Conservation (phyloP, 768 basidiomycete genomes). For the Polyporus arcularius region DNA sequence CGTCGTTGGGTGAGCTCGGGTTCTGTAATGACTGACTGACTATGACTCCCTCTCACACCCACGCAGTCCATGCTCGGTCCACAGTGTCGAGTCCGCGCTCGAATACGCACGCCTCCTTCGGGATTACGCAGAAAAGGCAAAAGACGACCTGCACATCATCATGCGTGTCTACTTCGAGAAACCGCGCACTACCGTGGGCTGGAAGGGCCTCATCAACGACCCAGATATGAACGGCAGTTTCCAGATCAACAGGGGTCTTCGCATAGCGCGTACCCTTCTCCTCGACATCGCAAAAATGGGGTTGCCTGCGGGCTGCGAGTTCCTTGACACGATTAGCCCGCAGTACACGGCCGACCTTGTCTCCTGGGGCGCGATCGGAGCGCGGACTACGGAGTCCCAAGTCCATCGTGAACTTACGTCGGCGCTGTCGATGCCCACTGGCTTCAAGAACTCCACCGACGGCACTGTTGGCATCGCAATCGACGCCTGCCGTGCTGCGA, state of each 20-base stretch:
- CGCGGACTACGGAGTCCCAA: constrained; percentile 89
- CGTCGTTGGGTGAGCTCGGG: constrained; percentile 71
- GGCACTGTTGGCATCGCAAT: constrained; percentile 90
- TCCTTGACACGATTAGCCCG: constrained; percentile 75
- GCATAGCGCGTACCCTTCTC: constrained; percentile 82
- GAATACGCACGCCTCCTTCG: constrained; percentile 84
- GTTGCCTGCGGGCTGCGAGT: constrained; percentile 95
- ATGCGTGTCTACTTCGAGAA: constrained; percentile 99
- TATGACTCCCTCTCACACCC: constrained; percentile 1
- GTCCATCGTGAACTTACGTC: constrained; percentile 89
- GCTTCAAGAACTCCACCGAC: constrained; percentile 99
- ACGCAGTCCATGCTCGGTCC: constrained; percentile 88
- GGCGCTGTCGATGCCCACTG: constrained; percentile 92
- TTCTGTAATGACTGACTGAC: not conserved
- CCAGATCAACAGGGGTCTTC: constrained; percentile 96
- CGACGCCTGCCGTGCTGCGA: constrained; percentile 93
- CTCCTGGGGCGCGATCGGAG: constrained; percentile 96
- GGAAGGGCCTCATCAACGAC: constrained; percentile 99
- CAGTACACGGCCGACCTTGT: constrained; percentile 95
- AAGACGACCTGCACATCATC: constrained; percentile 88
- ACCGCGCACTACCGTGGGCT: constrained; percentile 93
- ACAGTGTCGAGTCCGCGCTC: constrained; percentile 82
- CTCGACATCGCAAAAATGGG: constrained; percentile 90
- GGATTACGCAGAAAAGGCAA: constrained; percentile 76
- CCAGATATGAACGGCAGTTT: constrained; percentile 91